Evolutionary conservation across 768 basidiomycete genomes (phyloP).

Genomic region (Serendipita vermifera): DNA sequence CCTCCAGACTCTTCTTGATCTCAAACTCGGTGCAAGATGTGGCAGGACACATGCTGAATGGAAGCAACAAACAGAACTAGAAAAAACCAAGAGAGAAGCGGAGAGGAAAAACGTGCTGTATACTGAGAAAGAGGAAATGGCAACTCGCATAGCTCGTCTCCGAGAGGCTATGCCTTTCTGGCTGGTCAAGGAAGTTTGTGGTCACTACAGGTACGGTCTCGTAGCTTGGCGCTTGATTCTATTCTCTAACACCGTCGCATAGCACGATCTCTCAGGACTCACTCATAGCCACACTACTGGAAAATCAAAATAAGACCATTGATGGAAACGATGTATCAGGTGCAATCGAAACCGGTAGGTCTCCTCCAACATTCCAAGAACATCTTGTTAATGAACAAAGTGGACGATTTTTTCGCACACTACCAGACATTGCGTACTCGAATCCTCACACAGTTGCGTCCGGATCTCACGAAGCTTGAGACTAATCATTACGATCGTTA

Average conservation of each 20-base stretch:
- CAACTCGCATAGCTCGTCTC: neutral
- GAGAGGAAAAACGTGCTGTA: neutral
- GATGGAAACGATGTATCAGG: neutral
- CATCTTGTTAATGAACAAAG: neutral
- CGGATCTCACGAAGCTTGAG: neutral
- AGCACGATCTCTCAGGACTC: neutral
- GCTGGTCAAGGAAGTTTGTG: neutral
- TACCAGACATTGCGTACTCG: neutral
- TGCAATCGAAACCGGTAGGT: neutral
- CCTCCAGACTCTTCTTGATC: neutral
- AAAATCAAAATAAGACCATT: neutral
- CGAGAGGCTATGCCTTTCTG: neutral
- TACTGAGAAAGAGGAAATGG: neutral
- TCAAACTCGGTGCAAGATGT: neutral
- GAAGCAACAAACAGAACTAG: neutral
- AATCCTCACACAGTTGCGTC: neutral
- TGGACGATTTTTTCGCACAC: neutral
- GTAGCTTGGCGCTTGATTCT: neutral
- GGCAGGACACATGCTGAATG: neutral
- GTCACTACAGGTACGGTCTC: slow-evolving; percentile 1
- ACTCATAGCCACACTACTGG: neutral
- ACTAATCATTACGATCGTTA: neutral
- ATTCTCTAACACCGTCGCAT: neutral
- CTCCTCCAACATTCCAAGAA: neutral
- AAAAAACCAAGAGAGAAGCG: neutral